phyloP scores from a whole-genome alignment of 768 basidiomycete genomes.

The Macrocybe gigantea region DNA sequence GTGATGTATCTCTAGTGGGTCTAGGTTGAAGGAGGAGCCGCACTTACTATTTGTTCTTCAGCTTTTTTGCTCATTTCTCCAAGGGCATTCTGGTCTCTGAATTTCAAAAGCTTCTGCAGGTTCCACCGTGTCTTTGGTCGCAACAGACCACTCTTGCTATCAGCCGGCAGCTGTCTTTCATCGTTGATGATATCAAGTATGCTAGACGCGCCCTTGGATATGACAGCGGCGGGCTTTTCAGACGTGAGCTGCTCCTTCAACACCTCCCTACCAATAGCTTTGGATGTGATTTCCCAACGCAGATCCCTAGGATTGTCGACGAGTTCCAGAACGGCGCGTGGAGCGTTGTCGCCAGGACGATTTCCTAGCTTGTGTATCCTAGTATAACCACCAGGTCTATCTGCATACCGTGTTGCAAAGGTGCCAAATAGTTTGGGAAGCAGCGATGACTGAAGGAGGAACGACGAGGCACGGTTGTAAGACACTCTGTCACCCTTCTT shows the following conservation, averaged over 20 bases:
- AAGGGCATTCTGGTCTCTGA: constrained; percentile 41
- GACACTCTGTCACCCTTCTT: constrained; percentile 75
- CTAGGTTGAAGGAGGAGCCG: not conserved
- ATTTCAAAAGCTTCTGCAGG: constrained; percentile 67
- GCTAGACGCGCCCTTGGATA: constrained; percentile 44
- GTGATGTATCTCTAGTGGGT: constrained; percentile 4
- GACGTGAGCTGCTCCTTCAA: constrained; percentile 47
- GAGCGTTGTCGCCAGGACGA: constrained; percentile 88
- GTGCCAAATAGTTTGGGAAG: constrained; percentile 81
- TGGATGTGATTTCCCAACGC: constrained; percentile 82
- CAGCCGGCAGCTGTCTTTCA: constrained; percentile 36
- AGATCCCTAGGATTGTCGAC: constrained; percentile 92
- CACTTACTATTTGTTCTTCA: constrained; percentile 59
- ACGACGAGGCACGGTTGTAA: constrained; percentile 67
- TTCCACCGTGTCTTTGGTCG: constrained; percentile 70
- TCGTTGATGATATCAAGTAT: constrained; percentile 39
- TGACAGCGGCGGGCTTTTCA: constrained; percentile 36
- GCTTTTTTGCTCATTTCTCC: constrained; percentile 50
- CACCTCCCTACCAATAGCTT: constrained; percentile 82
- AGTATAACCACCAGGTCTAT: constrained; percentile 90
- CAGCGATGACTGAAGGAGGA: constrained; percentile 67
- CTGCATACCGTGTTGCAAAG: constrained; percentile 74
- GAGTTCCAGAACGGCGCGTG: constrained; percentile 87
- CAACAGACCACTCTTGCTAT: constrained; percentile 36
- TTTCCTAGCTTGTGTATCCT: constrained; percentile 90